Conservation (phyloP, 2,329 filamentous ascomycete species). For the Thyridium curvatum region DNA sequence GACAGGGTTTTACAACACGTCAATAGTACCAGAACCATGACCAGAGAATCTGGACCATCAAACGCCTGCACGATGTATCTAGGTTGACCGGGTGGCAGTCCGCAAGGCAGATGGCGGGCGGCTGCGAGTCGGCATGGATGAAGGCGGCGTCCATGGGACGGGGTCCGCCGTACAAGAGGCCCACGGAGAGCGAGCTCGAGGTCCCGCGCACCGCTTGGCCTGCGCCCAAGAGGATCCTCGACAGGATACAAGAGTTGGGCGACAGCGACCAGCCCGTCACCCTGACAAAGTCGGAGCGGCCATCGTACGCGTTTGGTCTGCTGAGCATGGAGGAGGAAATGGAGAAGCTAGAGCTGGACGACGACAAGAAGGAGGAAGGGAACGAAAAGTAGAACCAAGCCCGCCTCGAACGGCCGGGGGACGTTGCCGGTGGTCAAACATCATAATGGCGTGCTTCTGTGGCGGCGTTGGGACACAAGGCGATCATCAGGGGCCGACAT, state of each 20-base stretch:
- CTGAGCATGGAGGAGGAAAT: slow-evolving; percentile 74
- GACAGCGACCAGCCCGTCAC: slow-evolving; percentile 31
- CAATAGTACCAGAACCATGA: slow-evolving; percentile 60
- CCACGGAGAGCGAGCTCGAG: slow-evolving; percentile 27
- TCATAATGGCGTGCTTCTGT: too few species aligned
- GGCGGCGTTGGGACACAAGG: too few species aligned
- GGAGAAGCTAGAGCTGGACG: slow-evolving; percentile 51
- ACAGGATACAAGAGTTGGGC: slow-evolving; percentile 39
- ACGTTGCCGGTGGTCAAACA: too few species aligned
- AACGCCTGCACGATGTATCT: slow-evolving; percentile 67
- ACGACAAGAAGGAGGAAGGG: slow-evolving; percentile 9
- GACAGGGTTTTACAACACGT: background rate
- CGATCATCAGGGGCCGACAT: too few species aligned
- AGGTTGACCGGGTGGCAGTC: slow-evolving; percentile 84
- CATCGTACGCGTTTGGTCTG: slow-evolving; percentile 73
- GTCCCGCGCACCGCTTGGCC: slow-evolving; percentile 38
- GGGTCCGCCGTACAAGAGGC: slow-evolving; percentile 66
- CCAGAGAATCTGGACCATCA: slow-evolving; percentile 74
- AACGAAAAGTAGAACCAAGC: too few species aligned
- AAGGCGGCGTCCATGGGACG: slow-evolving; percentile 66
- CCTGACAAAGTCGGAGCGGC: slow-evolving; percentile 54
- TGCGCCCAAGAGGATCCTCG: slow-evolving; percentile 43
- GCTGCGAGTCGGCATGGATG: slow-evolving; percentile 80
- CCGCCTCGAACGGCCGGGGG: too few species aligned
- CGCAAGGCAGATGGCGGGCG: slow-evolving; percentile 71